Base-by-base conservation (phyloP, 495 filamentous ascomycete genomes). In the Hypoxylon fragiforme region DNA sequence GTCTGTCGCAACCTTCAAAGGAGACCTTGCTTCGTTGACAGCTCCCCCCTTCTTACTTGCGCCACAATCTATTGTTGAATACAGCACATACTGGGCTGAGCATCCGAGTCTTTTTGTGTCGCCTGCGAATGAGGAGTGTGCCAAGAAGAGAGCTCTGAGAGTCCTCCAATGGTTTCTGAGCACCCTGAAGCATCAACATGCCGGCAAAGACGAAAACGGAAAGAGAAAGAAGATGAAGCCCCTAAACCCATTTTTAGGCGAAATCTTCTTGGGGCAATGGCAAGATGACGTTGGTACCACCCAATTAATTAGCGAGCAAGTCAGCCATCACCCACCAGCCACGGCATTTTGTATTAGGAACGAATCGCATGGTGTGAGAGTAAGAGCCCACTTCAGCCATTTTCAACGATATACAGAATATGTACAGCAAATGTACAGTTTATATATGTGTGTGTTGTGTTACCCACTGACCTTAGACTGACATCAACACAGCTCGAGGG, bases 221-320 rank as follows among this genome's bases (percentile, higher is more conserved):
- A 86, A 85, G 54, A 88, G 91, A 72, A 92, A 92, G 74, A 94
- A 92, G 73, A 88, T 63, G 40, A 90, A 75, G 85, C 90, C 8
- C 66, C 92, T 63, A 52, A 97, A 96, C 64, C 89, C 89, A 0
- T 92, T 92, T 71, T 69, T 92, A 14, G 92, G 92, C 26, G 92
- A 97, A 72, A 76, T 96, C 26, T 97, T 95, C 64, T 70, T 96
- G 7, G 91, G 91, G 2, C 85, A 81, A 65, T 96, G 91, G 91
- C 79, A 84, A 45, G 85, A 90, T 46, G 79, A 82, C 32, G 77
- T 78, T 7, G 89, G 91, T 7, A 85, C 80, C 12, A 90, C 86
- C 3, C 73, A 77, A 39, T 66, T 90, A 28, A 71, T 79, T 44
- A 72, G 63, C 52, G 60, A 63, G 14, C 60, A 63, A 26, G 60